Evolutionary conservation across 163 green algal genomes (phyloP), one percentile per base, ranked within the genome.

Genomic region (Chloromonas sp.): DNA sequence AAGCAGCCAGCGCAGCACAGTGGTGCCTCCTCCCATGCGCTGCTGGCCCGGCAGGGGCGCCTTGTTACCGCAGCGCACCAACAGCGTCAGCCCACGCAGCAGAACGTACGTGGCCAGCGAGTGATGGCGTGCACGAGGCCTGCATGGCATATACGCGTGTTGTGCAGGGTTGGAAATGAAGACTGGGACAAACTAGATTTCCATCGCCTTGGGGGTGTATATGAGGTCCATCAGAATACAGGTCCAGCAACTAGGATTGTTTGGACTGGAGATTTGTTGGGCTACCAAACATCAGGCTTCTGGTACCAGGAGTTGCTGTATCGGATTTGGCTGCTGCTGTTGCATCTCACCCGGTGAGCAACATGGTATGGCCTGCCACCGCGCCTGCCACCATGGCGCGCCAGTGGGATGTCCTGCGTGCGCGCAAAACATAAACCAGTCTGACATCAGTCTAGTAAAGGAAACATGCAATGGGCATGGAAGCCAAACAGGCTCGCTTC

Each of bases 31-130:
- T 36, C 78, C 2, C 3, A 14, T 1, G 14, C 61, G 81, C 36
- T 79, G 82, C 76, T 76, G 85, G 8, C 66, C 14, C 57, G 5
- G 60, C 8, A 84, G 84, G 59, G 77, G 60, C 14, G 89, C 86
- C 82, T 97, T 96, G 91, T 98, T 97, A 70, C 93, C 95, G 70
- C 90, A 94, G 85, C 96, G 95, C n/a, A 97, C 89, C 13, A 98
- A 88, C 83, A 99, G 91, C 60, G 95, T 96, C 2, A 96, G 78
- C 79, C 95, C 95, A 0, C 96, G 89, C 60, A 99, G 82, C 70
- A 98, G 88, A 11, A 98, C 87, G 88, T 99, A 99, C 0, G 96
- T 91, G 1, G 95, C 93, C 76, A 98, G 87, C 84, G 89, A 95
- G 89, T 96, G 93, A 85, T 98, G 95, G 14, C 91, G 85, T 14